Conservation (phyloP, 768 basidiomycete species). For the Collybiopsis confluens region DNA sequence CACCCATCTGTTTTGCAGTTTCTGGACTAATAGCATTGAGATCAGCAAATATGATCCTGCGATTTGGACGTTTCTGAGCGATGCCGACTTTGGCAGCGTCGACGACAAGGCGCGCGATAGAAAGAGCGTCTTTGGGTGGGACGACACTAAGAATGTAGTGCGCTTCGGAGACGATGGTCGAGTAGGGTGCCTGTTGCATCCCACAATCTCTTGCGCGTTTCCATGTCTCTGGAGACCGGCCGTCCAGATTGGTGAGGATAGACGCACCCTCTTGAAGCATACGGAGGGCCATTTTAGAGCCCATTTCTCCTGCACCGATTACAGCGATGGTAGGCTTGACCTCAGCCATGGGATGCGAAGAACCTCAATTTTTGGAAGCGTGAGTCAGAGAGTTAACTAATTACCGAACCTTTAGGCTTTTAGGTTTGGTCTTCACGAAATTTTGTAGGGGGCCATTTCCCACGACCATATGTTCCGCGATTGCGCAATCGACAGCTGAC, state of each 20-base stretch:
- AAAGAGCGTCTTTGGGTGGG: constrained; percentile 36
- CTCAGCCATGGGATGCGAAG: background rate
- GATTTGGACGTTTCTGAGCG: background rate
- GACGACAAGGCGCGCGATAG: constrained; percentile 27
- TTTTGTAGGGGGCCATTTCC: too few species aligned
- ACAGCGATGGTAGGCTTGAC: constrained; percentile 8
- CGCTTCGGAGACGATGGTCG: constrained; percentile 28
- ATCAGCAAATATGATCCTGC: constrained; percentile 31
- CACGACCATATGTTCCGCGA: too few species aligned
- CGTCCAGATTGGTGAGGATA: constrained; percentile 32
- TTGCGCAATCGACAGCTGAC: too few species aligned
- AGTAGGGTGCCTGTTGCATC: constrained; percentile 34
- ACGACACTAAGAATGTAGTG: constrained; percentile 43
- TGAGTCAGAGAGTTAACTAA: too few species aligned
- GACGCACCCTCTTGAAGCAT: constrained; percentile 6
- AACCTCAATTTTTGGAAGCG: too few species aligned
- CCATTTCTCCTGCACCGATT: constrained; percentile 14
- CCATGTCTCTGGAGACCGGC: constrained; percentile 35
- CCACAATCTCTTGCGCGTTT: constrained; percentile 36
- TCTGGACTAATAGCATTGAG: constrained; percentile 44
- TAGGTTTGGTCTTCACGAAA: too few species aligned
- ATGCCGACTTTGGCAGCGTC: constrained; percentile 9
- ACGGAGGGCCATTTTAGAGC: constrained; percentile 12
- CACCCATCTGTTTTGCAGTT: constrained; percentile 35
- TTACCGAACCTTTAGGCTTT: too few species aligned